Evolutionary conservation across 768 basidiomycete species (phyloP).

Genomic region (Leccinum olivaceopallidum): DNA sequence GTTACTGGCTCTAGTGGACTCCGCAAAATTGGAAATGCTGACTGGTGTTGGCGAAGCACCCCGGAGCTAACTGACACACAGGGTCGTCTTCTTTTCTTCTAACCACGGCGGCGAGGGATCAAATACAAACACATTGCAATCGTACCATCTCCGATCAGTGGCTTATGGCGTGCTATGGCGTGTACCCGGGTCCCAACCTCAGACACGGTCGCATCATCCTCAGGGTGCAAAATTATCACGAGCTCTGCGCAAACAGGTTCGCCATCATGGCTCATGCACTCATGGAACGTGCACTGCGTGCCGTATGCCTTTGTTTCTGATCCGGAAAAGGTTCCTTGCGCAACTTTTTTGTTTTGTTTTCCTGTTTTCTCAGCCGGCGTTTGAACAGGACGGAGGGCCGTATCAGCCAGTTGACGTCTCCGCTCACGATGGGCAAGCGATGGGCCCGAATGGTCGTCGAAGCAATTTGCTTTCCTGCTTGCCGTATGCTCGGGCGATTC

Average conservation of each 20-base stretch:
- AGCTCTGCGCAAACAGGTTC: not conserved
- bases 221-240: not conserved
- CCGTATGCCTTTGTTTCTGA: not conserved
- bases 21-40: constrained; percentile 2
- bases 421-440: too few relatives aligned
- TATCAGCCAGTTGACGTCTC: too few relatives aligned
- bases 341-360: not conserved
- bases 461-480: too few relatives aligned
- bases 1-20: constrained; percentile 57
- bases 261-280: not conserved
- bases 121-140: constrained; percentile 78
- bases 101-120: constrained; percentile 64
- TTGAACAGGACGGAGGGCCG: not conserved
- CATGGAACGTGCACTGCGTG: not conserved
- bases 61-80: constrained; percentile 48
- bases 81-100: constrained; percentile 79
- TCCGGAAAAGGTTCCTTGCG: not conserved
- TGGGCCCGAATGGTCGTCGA: too few relatives aligned
- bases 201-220: not conserved
- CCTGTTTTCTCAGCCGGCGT: not conserved
- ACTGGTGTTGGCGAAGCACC: not conserved
- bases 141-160: constrained; percentile 62
- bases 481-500: too few relatives aligned
- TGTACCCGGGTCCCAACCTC: not conserved
- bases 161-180: constrained; percentile 53